Evolutionary conservation across 805 yeast genomes (phyloP).

Genomic region (Ogataea corticis): DNA sequence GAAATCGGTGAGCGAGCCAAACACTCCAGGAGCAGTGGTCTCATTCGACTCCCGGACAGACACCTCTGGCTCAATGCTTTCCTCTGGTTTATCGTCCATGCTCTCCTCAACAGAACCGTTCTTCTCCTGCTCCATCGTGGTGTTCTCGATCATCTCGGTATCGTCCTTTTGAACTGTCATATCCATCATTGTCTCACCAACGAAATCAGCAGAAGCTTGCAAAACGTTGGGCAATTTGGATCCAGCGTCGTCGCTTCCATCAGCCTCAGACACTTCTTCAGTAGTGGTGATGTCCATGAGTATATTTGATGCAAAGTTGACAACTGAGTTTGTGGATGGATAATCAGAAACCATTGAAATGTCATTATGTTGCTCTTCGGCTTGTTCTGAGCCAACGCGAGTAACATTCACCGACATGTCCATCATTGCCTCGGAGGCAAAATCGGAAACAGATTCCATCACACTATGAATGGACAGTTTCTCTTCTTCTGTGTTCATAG

Average conservation of each 20-base stretch:
- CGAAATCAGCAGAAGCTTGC: not conserved
- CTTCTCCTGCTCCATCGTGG: conserved; percentile 2
- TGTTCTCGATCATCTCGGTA: conserved; percentile 1
- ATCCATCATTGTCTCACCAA: conserved; percentile 1
- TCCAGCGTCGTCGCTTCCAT: not conserved
- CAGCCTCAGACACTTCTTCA: not conserved
- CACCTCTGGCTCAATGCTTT: not conserved
- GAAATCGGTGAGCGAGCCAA: conserved; percentile 9
- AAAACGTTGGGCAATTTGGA: not conserved
- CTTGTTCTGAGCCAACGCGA: conserved; percentile 1
- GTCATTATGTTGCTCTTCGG: not conserved
- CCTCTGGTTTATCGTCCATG: conserved; percentile 8
- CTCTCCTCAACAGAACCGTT: conserved; percentile 1
- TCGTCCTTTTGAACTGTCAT: not conserved
- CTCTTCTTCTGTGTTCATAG: not conserved
- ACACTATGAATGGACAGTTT: not conserved
- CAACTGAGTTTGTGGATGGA: not conserved
- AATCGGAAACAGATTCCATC: conserved; percentile 4
- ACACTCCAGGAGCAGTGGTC: not conserved
- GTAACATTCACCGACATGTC: conserved; percentile 6
- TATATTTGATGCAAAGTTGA: conserved; percentile 1
- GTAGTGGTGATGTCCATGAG: conserved; percentile 4
- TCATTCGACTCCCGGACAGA: not conserved
- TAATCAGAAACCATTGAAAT: not conserved
- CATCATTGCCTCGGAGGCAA: conserved; percentile 12